These are phyloP conservation scores for Tricholomella constricta DNA, from an alignment of 768 basidiomycete genomes.

Conservation along the genomic window DNA sequence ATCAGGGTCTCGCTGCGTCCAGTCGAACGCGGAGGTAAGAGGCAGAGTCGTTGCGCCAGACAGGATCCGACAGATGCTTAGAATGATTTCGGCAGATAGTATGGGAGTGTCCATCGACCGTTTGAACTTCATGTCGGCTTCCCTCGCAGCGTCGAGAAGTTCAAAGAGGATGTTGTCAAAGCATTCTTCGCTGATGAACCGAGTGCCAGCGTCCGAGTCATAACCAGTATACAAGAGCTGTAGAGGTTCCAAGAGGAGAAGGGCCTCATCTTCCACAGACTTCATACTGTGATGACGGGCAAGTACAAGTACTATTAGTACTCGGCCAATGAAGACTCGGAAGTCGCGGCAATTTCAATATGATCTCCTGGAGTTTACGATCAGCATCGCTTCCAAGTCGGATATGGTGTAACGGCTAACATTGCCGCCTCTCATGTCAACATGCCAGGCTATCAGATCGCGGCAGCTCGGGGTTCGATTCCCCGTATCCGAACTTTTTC, in stretches of 20 bases:
- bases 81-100: not conserved
- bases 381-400: not conserved
- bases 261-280: too few species aligned
- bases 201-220: too few species aligned
- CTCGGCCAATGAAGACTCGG: too few species aligned
- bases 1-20: not conserved
- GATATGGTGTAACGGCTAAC: slow-evolving; percentile 68
- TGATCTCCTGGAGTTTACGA: not conserved
- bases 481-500: slow-evolving; percentile 49
- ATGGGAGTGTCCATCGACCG: not conserved
- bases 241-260: too few species aligned
- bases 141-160: not conserved
- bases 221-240: too few species aligned
- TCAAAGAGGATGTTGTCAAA: not conserved
- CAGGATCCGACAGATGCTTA: not conserved
- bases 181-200: not conserved
- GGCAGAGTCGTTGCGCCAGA: not conserved
- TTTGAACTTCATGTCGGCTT: not conserved
- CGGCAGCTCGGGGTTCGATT: slow-evolving; percentile 62
- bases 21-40: too few species aligned
- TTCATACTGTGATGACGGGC: too few species aligned
- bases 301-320: not conserved
- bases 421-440: slow-evolving; percentile 57
- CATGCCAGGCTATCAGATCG: slow-evolving; percentile 13
- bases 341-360: too few species aligned